Evolutionary conservation across 2,329 filamentous ascomycete genomes (phyloP).

Genomic region (Hypoxylon rubiginosum): DNA sequence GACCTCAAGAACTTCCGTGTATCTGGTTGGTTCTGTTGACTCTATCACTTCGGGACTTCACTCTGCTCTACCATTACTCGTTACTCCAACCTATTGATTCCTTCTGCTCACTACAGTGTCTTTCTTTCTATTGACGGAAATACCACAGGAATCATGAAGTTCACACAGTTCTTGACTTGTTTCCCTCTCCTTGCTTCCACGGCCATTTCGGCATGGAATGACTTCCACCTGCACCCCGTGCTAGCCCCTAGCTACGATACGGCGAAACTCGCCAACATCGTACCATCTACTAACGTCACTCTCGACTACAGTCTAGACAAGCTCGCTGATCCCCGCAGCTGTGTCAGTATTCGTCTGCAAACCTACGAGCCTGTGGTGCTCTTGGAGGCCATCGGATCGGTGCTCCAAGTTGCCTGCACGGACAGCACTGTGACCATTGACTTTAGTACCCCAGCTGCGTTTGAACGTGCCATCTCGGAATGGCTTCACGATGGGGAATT

Average conservation of each 20-base stretch:
- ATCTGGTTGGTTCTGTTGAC: background rate
- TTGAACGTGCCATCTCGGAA: slow-evolving; percentile 22
- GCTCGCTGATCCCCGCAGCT: slow-evolving; percentile 23
- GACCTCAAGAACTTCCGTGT: background rate
- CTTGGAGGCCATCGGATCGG: slow-evolving; percentile 50
- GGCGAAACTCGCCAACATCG: slow-evolving; percentile 34
- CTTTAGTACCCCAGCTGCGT: slow-evolving; percentile 44
- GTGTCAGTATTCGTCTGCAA: slow-evolving; percentile 31
- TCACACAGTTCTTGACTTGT: slow-evolving; percentile 14
- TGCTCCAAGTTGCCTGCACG: slow-evolving; percentile 51
- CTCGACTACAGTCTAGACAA: slow-evolving; percentile 38
- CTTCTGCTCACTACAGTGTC: slow-evolving; percentile 1
- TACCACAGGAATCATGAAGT: slow-evolving; percentile 22
- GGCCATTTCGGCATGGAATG: slow-evolving; percentile 25
- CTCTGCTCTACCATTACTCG: slow-evolving; percentile 9
- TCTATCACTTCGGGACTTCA: background rate
- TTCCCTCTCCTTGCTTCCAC: slow-evolving; percentile 18
- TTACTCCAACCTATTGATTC: background rate
- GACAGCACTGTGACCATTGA: slow-evolving; percentile 48
- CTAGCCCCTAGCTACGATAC: slow-evolving; percentile 36
- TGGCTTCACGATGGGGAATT: slow-evolving; percentile 48
- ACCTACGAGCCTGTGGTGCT: slow-evolving; percentile 49
- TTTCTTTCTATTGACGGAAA: background rate
- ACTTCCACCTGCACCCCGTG: slow-evolving; percentile 30
- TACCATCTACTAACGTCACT: slow-evolving; percentile 35